phyloP scores from a whole-genome alignment of 805 yeast species.

The Cyberlindnera subsufficiens region DNA sequence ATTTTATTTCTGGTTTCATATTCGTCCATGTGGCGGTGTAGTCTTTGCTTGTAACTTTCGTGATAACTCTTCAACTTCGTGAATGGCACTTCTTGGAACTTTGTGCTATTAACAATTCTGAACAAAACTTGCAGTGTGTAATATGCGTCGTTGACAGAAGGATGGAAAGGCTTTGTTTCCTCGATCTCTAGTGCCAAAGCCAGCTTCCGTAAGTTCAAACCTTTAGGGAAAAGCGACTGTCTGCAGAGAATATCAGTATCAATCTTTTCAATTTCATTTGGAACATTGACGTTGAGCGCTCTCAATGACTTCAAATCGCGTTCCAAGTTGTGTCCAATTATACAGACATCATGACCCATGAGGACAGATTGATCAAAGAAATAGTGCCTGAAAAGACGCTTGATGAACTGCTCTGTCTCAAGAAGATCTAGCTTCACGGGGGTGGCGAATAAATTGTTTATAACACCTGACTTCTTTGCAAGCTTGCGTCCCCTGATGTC shows the following conservation, averaged over 20 bases:
- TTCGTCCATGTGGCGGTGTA: neutral
- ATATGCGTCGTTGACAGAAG: conserved; percentile 13
- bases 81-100: neutral
- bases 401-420: neutral
- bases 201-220: conserved; percentile 5
- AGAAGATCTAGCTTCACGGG: conserved; percentile 2
- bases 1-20: neutral
- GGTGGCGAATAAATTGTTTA: conserved; percentile 3
- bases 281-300: conserved; percentile 1
- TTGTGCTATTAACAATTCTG: conserved; percentile 3
- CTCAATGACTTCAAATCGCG: conserved; percentile 6
- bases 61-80: neutral
- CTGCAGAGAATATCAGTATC: conserved; percentile 6
- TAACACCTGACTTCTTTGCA: neutral
- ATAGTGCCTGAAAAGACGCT: neutral
- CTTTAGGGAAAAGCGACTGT: neutral
- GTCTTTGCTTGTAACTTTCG: conserved; percentile 2
- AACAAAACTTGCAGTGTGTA: conserved; percentile 10
- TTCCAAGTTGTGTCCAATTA: conserved; percentile 13
- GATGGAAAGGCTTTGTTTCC: conserved; percentile 11
- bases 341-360: conserved; percentile 3
- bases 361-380: neutral
- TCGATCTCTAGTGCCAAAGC: conserved; percentile 3
- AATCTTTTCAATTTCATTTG: conserved; percentile 1
- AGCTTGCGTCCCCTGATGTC: conserved; percentile 6